Percentiles rank a stretch among this genome's conserved stretches.
Evolutionary conservation across 768 basidiomycete genomes (phyloP).

Genomic region (Gymnopilus junonius): DNA sequence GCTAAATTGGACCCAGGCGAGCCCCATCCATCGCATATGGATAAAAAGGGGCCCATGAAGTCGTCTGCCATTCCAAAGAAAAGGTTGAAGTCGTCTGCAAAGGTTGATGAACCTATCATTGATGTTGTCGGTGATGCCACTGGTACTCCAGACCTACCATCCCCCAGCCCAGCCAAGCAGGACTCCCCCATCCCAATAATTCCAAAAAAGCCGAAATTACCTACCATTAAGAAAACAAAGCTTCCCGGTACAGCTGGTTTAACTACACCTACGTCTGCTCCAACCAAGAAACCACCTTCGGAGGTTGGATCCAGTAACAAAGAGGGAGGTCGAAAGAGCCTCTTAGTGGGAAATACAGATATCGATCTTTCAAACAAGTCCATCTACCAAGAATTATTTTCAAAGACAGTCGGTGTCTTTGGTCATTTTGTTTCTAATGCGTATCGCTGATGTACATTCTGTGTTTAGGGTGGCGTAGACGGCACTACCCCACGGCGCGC

Average conservation of each 20-base stretch:
- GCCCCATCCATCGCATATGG: background rate
- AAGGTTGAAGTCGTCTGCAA: constrained; percentile 28
- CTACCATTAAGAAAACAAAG: constrained; percentile 64
- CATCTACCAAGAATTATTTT: constrained; percentile 70
- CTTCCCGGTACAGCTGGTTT: constrained; percentile 65
- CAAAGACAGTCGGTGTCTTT: constrained; percentile 41
- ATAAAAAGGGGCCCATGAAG: constrained; percentile 15
- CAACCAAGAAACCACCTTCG: constrained; percentile 29
- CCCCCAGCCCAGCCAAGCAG: constrained; percentile 32
- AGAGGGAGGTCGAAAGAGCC: constrained; percentile 24
- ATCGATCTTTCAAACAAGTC: constrained; percentile 64
- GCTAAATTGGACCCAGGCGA: constrained; percentile 24
- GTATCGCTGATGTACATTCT: background rate
- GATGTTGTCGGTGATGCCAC: constrained; percentile 37
- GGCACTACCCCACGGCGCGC: constrained; percentile 35
- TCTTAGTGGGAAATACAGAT: constrained; percentile 51
- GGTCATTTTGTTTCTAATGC: background rate
- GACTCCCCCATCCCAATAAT: constrained; percentile 31
- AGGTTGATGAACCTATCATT: constrained; percentile 35
- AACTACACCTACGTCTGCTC: constrained; percentile 25
- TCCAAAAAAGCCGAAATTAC: constrained; percentile 27
- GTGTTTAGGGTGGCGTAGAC: constrained; percentile 8
- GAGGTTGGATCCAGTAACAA: constrained; percentile 20
- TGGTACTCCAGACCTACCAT: constrained; percentile 21
- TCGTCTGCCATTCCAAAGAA: constrained; percentile 24